Base-by-base conservation (phyloP, 169 alveolate species). In the Eimeria necatrix region DNA sequence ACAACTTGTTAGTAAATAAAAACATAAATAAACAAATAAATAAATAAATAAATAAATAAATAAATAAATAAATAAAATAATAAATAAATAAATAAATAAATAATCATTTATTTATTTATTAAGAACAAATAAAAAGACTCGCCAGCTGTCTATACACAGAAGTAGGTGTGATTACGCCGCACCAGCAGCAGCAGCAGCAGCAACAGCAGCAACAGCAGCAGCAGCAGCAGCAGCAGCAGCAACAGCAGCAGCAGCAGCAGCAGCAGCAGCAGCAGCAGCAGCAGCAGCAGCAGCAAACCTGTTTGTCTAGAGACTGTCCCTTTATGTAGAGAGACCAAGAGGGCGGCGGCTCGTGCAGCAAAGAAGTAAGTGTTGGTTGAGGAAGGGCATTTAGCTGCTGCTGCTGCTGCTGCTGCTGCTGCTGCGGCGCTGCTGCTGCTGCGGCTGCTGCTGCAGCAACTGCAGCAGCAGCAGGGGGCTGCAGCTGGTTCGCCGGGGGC, bases 241-340 rank as follows among this genome's bases (percentile, higher is more conserved):
- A 59, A 0, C 70, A 59, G 70, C 70, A 59, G 70, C 70, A 59
- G 70, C 70, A 12, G 85, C 53, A 18, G 12, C 2, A 4, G 32
- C 53, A 74, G 8, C 3, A 24, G 59, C 18, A 74, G 56, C 4
- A 22, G 14, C 14, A 46, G 18, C 4, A 22, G 59, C 53, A 74
- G 10, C 20, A 12, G 59, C 56, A 74, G 49, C 81, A 70, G 10
- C 81, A n/a, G 81, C 26, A 70, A 56, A 87, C 93, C 51, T 20
- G 41, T 87, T 84, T 84, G 8, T 81, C 90, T 51, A 53, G n/a
- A 49, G 68, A 8, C 12, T 49, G 74, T 26, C 71, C 92, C 51
- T 84, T 84, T 64, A 84, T 84, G 78, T 84, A 46, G 56, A 84
- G 78, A 26, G 74, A 53, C 92, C 92, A 84, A 20, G 92, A 84